These are phyloP conservation scores for Ceratobasidium sp. DNA, from an alignment of 1,284 basidiomycete species.

Conservation along the genomic window DNA sequence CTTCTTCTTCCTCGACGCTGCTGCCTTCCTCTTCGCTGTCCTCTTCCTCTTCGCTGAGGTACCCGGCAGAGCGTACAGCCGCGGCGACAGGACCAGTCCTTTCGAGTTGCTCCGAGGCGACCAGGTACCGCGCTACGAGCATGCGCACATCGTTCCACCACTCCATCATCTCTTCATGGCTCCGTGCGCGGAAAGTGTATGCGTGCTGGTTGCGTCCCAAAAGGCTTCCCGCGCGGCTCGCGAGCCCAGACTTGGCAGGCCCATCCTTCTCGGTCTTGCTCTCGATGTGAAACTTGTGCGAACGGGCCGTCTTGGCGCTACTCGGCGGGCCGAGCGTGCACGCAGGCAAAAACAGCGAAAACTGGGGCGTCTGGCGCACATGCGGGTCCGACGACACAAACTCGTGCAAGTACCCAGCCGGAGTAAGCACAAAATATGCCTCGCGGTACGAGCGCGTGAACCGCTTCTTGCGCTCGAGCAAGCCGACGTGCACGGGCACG, in stretches of 20 bases:
- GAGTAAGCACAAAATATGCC: slow-evolving; percentile 92
- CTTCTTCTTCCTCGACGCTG: slow-evolving; percentile 80
- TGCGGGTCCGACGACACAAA: slow-evolving; percentile 83
- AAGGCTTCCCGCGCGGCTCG: slow-evolving; percentile 57
- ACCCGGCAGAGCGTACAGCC: slow-evolving; percentile 90
- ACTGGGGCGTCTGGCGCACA: slow-evolving; percentile 77
- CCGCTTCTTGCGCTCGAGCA: slow-evolving; percentile 96
- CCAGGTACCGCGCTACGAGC: slow-evolving; percentile 95
- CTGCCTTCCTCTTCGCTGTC: slow-evolving; percentile 75
- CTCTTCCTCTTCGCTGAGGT: slow-evolving; percentile 81
- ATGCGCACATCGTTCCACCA: slow-evolving; percentile 99
- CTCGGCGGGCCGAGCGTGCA: slow-evolving; percentile 98
- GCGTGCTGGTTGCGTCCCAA: slow-evolving; percentile 68
- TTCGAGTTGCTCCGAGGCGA: slow-evolving; percentile 95
- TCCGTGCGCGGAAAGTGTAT: slow-evolving; percentile 92
- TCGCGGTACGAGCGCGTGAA: slow-evolving; percentile 94
- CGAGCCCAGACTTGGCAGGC: slow-evolving; percentile 65
- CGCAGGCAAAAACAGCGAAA: slow-evolving; percentile 92
- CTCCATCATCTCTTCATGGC: slow-evolving; percentile 98
- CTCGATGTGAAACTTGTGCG: slow-evolving; percentile 99
- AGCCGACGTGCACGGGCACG: slow-evolving; percentile 88
- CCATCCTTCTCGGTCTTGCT: slow-evolving; percentile 80
- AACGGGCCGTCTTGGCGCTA: slow-evolving; percentile 70
- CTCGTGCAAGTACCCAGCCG: slow-evolving; percentile 96
- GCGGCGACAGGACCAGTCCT: slow-evolving; percentile 92